These are phyloP conservation scores for Acanthamoeba castellanii DNA, from an alignment of 208 protist genomes.

Conservation along the genomic window DNA sequence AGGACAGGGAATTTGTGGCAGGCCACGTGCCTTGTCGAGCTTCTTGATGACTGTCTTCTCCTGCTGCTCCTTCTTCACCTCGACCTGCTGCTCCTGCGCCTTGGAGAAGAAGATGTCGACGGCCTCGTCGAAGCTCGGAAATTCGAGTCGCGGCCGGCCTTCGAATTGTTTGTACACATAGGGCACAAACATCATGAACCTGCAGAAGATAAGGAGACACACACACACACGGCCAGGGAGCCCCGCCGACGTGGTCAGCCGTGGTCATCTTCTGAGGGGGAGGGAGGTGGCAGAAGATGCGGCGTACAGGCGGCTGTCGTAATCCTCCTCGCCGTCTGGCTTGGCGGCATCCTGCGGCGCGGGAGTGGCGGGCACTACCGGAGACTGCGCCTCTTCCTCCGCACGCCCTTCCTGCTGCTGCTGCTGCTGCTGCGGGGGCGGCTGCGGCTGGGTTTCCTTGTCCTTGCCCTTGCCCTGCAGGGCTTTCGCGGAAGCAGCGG, in stretches of 20 bases:
- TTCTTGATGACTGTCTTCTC: constrained; percentile 92
- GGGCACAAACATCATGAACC: constrained; percentile 90
- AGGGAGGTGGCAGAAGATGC: background rate
- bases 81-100: constrained; percentile 91
- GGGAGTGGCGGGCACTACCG: too few relatives aligned
- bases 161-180: constrained; percentile 92
- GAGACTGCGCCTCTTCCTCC: background rate
- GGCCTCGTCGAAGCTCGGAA: constrained; percentile 93
- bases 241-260: too few relatives aligned
- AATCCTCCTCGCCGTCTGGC: background rate
- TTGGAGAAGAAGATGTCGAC: constrained; percentile 96
- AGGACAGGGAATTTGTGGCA: too few relatives aligned
- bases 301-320: constrained; percentile 29
- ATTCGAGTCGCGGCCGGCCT: constrained; percentile 76
- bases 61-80: constrained; percentile 80
- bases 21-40: constrained; percentile 92
- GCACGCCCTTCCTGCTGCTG: too few relatives aligned
- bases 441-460: too few relatives aligned
- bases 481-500: background rate
- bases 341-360: background rate
- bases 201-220: background rate
- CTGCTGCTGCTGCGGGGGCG: too few relatives aligned
- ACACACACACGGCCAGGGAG: too few relatives aligned
- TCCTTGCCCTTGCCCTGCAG: too few relatives aligned
- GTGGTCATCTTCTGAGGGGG: background rate